Conservation (phyloP, 2,329 filamentous ascomycete genomes). For the Simplicillium sp. region DNA sequence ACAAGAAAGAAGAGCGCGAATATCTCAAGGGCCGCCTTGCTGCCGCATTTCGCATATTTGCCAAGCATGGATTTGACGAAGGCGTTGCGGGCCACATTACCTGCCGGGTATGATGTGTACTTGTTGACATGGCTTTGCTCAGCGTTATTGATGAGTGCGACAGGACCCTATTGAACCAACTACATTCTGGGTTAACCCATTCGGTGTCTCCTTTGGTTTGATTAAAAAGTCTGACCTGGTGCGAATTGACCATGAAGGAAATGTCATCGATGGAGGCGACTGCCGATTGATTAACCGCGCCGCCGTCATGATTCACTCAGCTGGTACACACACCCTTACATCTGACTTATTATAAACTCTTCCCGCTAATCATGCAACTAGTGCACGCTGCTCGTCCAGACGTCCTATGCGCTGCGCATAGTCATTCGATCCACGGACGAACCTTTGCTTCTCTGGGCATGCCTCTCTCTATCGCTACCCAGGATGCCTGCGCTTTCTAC, state of each 20-base stretch:
- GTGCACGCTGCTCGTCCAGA: conserved; percentile 47
- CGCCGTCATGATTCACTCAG: conserved; percentile 20
- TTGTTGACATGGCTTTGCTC: neutral
- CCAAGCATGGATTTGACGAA: conserved; percentile 47
- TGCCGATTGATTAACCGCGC: conserved; percentile 19
- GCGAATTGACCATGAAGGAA: conserved; percentile 49
- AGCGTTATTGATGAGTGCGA: conserved; percentile 1
- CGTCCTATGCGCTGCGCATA: conserved; percentile 43
- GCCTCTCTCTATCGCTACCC: conserved; percentile 55
- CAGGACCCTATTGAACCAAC: conserved; percentile 46
- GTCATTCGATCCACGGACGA: conserved; percentile 41
- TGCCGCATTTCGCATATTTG: conserved; percentile 48
- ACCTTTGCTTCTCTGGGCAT: conserved; percentile 54
- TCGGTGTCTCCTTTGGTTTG: conserved; percentile 51
- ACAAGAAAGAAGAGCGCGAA: conserved; percentile 31
- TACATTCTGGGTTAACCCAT: conserved; percentile 61
- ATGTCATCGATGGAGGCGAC: conserved; percentile 53
- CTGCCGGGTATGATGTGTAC: conserved; percentile 23
- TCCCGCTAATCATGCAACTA: conserved; percentile 8
- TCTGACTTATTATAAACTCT: neutral
- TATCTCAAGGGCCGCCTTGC: conserved; percentile 45
- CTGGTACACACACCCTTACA: neutral
- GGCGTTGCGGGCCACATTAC: conserved; percentile 60
- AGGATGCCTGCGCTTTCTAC: conserved; percentile 53
- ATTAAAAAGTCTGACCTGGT: conserved; percentile 60